Evolutionary conservation across 1,284 basidiomycete genomes (phyloP).

Genomic region (Leccinum fallax): DNA sequence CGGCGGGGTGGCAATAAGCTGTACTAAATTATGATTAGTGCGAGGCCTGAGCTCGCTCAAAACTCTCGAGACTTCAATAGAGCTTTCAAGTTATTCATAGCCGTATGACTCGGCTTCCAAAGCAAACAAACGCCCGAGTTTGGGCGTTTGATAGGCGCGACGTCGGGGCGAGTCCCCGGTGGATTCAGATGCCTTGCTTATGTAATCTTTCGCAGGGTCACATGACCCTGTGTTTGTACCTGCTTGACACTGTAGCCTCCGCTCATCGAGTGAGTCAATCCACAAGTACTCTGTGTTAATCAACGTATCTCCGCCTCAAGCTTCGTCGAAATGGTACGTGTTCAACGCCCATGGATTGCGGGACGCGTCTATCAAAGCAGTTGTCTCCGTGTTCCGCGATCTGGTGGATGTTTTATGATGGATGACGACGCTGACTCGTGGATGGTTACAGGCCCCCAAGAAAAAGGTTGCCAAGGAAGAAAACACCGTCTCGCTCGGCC

Average conservation of each 20-base stretch:
- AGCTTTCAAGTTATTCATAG: too few species aligned
- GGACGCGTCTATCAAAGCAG: neutral
- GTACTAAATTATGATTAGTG: neutral
- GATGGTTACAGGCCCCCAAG: slow-evolving; percentile 70
- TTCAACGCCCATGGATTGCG: neutral
- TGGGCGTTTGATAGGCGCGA: too few species aligned
- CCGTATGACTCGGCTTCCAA: too few species aligned
- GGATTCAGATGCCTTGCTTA: too few species aligned
- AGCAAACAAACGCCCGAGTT: too few species aligned
- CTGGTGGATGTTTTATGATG: slow-evolving; percentile 26
- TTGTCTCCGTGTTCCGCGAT: slow-evolving; percentile 1
- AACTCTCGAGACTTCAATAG: neutral
- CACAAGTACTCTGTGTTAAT: slow-evolving; percentile 4
- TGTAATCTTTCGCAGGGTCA: neutral
- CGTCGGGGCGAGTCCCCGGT: too few species aligned
- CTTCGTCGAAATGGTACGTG: slow-evolving; percentile 32
- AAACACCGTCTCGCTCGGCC: slow-evolving; percentile 85
- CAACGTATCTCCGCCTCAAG: slow-evolving; percentile 23
- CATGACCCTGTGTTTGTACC: slow-evolving; percentile 20
- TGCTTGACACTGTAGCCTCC: slow-evolving; percentile 21
- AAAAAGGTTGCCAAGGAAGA: slow-evolving; percentile 83
- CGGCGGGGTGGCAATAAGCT: neutral
- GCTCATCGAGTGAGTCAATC: slow-evolving; percentile 6
- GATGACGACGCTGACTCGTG: slow-evolving; percentile 44
- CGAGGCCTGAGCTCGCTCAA: neutral